Conservation (phyloP, 768 basidiomycete species). For the Tricholoma terreum region DNA sequence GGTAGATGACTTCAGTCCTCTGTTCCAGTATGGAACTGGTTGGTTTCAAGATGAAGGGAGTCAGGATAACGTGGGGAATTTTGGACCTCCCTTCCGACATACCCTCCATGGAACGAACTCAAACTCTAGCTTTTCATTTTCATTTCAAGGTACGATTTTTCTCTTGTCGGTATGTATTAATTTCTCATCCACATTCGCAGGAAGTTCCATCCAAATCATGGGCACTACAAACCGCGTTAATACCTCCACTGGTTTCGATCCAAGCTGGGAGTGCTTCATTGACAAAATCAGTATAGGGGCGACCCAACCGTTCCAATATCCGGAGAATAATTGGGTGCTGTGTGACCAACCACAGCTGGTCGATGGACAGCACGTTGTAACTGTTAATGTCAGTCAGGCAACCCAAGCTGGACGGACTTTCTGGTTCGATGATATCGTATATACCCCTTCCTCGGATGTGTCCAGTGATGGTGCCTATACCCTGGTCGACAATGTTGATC, state of each 20-base stretch:
- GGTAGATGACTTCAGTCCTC: conserved; percentile 20
- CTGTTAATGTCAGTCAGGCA: conserved; percentile 17
- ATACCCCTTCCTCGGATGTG: conserved; percentile 3
- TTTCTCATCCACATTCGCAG: too few species aligned
- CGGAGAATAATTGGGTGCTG: conserved; percentile 25
- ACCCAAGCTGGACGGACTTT: conserved; percentile 1
- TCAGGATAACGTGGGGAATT: conserved; percentile 11
- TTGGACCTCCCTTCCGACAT: conserved; percentile 16
- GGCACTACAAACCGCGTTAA: background rate
- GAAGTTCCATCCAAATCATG: background rate
- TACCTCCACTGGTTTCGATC: conserved; percentile 12
- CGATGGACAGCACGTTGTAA: conserved; percentile 24
- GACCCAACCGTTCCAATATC: conserved; percentile 9
- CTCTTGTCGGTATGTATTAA: too few species aligned
- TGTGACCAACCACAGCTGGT: conserved; percentile 16
- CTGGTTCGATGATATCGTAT: conserved; percentile 4
- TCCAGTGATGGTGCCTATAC: conserved; percentile 15
- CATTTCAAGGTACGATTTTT: too few species aligned
- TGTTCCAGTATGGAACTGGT: conserved; percentile 20
- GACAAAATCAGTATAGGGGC: conserved; percentile 22
- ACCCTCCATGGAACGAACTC: too few species aligned
- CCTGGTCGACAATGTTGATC: conserved; percentile 15
- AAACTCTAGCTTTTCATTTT: too few species aligned
- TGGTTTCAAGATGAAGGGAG: conserved; percentile 13
- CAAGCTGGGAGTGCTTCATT: conserved; percentile 19